A percentile compares a stretch with the other conserved stretches of the same genome.
These are phyloP conservation scores for Amanita rimosa DNA, from an alignment of 768 basidiomycete genomes.

Conservation along the genomic window DNA sequence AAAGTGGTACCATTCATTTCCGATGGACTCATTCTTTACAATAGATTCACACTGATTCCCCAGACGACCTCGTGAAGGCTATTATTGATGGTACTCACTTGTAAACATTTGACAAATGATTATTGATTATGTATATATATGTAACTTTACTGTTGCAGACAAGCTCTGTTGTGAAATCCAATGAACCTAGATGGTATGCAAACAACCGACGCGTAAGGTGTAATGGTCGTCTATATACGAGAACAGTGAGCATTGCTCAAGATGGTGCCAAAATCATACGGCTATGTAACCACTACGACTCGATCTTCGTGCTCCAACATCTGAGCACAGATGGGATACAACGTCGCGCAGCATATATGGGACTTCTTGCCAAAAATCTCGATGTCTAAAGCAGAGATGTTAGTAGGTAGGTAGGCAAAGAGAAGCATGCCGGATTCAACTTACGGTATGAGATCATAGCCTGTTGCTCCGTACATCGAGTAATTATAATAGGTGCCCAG, in stretches of 20 bases:
- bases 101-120: background rate
- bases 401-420: no score
- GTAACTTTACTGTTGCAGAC: background rate
- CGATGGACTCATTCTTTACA: background rate
- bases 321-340: conserved; percentile 63
- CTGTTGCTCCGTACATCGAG: conserved; percentile 75
- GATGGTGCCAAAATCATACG: conserved; percentile 30
- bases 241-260: background rate
- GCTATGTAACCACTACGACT: conserved; percentile 69
- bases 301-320: conserved; percentile 53
- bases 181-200: background rate
- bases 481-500: conserved; percentile 86
- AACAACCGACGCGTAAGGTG: background rate
- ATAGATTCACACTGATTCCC: background rate
- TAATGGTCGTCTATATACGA: background rate
- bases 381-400: conserved; percentile 40
- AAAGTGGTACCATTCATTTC: background rate
- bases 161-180: background rate
- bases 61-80: background rate
- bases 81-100: background rate
- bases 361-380: conserved; percentile 85
- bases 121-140: background rate
- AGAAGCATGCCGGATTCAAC: conserved; percentile 19
- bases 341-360: conserved; percentile 80
- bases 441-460: conserved; percentile 76